These are phyloP conservation scores for Candida pseudoviswanathii DNA, from an alignment of 1,139 yeast genomes.

Conservation along the genomic window DNA sequence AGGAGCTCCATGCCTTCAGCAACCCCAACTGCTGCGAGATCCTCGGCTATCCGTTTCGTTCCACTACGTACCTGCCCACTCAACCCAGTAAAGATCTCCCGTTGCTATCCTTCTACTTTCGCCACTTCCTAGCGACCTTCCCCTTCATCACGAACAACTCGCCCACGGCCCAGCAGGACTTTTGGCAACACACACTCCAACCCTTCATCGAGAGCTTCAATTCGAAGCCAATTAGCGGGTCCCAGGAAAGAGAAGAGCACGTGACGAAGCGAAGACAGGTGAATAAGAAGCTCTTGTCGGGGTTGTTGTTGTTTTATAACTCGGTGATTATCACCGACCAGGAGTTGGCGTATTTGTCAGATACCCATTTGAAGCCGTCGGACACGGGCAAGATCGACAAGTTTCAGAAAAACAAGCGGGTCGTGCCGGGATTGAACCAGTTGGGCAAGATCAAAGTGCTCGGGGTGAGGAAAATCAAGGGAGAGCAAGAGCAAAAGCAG, in stretches of 20 bases:
- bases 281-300: slow-evolving; percentile 58
- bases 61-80: slow-evolving; percentile 15
- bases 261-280: slow-evolving; percentile 69
- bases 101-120: slow-evolving; percentile 64
- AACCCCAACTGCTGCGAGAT: slow-evolving; percentile 60
- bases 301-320: slow-evolving; percentile 68
- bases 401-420: slow-evolving; percentile 22
- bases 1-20: slow-evolving; percentile 62
- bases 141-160: slow-evolving; percentile 65
- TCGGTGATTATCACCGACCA: slow-evolving; percentile 70
- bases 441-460: slow-evolving; percentile 58
- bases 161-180: slow-evolving; percentile 50
- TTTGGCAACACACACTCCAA: slow-evolving; percentile 82
- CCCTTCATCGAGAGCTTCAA: slow-evolving; percentile 79
- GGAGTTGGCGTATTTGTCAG: slow-evolving; percentile 53
- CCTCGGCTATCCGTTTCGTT: slow-evolving; percentile 73
- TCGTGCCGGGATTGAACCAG: neutral
- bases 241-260: slow-evolving; percentile 71
- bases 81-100: slow-evolving; percentile 51
- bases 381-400: slow-evolving; percentile 55
- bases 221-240: slow-evolving; percentile 62
- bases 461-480: slow-evolving; percentile 56
- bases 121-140: slow-evolving; percentile 61
- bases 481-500: too few relatives aligned
- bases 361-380: slow-evolving; percentile 47